Evolutionary conservation across 139 green algal species (phyloP), one percentile per base, ranked within the genome.

Genomic region (Closterium sp.): DNA sequence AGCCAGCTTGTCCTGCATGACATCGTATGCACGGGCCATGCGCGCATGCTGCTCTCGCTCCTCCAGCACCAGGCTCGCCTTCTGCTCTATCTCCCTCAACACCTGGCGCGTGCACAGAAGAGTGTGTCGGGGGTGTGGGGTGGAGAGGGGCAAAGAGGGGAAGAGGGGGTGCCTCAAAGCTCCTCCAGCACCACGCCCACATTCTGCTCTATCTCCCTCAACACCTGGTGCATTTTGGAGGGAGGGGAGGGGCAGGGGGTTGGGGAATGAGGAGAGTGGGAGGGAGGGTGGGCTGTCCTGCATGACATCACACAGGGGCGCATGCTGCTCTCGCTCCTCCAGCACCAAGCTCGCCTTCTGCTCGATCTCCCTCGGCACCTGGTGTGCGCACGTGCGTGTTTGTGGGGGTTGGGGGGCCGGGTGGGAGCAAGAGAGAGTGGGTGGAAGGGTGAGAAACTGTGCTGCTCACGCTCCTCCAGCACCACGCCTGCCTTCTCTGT

Each of bases 1-100:
- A 0, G 29, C 93, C 27, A 93, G 89, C 91, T 93, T 93, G 38
- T 24, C 70, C 70, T 93, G 88, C 88, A 93, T 94, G 28, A 85
- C 32, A 11, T 28, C 32, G 91, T 93, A 93, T 9, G 70, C 87
- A 22, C 17, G 22, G 4, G 45, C n/a, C 87, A 93, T n/a, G 17
- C 88, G 87, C 0, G 34, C 79, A 32, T 93, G 91, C 91, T 93
- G 31, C 42, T 93, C 89, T 21, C 87, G 87, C 42, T 90, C 87
- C 28, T 90, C n/a, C 27, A 90, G 17, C n/a, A 90, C 27, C 87
- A 32, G n/a, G 89, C 89, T 24, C 4, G 9, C 73, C 89, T 86
- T 91, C 89, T 91, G 31, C 89, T 91, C 89, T 10, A 91, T 91
- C 29, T 91, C n/a, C 29, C 27, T 32, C 62, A 38, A 13, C 62